Base-by-base conservation (phyloP, 208 protist genomes). In the Willaertia magna region DNA sequence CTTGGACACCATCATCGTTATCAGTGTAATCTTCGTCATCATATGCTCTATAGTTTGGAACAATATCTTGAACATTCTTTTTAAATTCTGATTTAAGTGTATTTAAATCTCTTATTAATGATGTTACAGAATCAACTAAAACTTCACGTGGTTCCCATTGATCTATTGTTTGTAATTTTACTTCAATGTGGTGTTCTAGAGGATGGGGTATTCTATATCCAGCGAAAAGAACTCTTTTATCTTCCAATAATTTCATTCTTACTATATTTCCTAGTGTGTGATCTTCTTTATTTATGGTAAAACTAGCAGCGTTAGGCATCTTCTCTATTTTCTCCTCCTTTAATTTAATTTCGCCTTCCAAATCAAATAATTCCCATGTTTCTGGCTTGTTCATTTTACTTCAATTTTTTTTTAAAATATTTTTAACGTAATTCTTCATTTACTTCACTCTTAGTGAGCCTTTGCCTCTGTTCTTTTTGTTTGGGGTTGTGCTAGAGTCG, bases 231-330 rank as follows among this genome's bases (percentile, higher is more conserved):
- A 55, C 46, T 26, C 26, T 48, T 39, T 75, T 84, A 51, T 85
- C 46, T 4, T 85, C 48, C 11, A 59, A 39, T 43, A 51, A 51
- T 22, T 61, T 88, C 90, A 93, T 93, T 83, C 90, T 87, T 43
- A 93, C 47, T 0, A 93, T 26, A 85, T 93, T 93, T 48, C 91
- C 91, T 67, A 93, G 34, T 1, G 92, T 93, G 67, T 93, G 91
- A 55, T 93, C 92, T 59, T 93, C 92, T 46, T 89, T 88, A 82
- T 91, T 82, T 47, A 93, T 90, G 67, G 84, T 89, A 75, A 93
- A 89, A 20, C 79, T 83, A 52, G 46, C 86, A 1, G 91, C 91
- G 81, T 93, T 90, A 4, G 85, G 79, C 43, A 93, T 91, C 42
- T 90, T 91, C 12, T 85, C 87, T 79, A 92, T 90, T 47, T 81